Base-by-base conservation (phyloP, 495 filamentous ascomycete species). In the Hapsidospora chrysogenum region DNA sequence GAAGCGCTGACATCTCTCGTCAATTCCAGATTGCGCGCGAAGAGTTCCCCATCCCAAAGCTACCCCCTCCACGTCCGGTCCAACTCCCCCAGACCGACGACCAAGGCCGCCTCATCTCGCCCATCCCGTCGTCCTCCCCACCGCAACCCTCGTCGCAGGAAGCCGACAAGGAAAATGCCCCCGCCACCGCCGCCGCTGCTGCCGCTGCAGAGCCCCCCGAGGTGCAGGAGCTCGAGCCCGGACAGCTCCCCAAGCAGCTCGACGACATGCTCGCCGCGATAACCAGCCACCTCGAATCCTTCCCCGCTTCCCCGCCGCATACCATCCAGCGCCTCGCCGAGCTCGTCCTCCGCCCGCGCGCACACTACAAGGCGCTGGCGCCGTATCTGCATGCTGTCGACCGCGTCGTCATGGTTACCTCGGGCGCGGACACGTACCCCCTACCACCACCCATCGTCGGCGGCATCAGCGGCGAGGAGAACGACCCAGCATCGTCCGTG, bases 291-390 rank as follows among this genome's bases (percentile, higher is more conserved):
- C 62, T 97, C 28, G 63, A 59, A 3, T 68, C 69, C 41, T 97
- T 97, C 56, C 25, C 66, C 18, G 56, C 61, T 1, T 71, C 81
- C 40, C 89, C 89, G 1, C 89, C 89, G 0, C 85, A 96, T 50
- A 96, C 89, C 0, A 66, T 93, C 34, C 89, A 97, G 56, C 80
- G 89, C 29, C 68, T 97, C 21, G 72, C 89, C 14, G 89, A 97
- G 63, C 79, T 97, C n/a, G 63, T 95, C 26, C 64, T 89, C 9
- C 51, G 53, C 13, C 89, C 89, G 5, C 77, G 58, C 26, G 60
- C 66, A 28, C 83, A 93, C 53, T 95, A 97, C 57, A 65, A 65
- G 20, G 77, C 73, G 20, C 65, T 95, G 3, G 70, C 79, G 4
- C 71, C 83, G 16, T 97, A 85, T 51, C 74, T 97, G 38, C 78